Conservation (phyloP, 257 asterid species). For the Solanum pimpinellifolium region DNA sequence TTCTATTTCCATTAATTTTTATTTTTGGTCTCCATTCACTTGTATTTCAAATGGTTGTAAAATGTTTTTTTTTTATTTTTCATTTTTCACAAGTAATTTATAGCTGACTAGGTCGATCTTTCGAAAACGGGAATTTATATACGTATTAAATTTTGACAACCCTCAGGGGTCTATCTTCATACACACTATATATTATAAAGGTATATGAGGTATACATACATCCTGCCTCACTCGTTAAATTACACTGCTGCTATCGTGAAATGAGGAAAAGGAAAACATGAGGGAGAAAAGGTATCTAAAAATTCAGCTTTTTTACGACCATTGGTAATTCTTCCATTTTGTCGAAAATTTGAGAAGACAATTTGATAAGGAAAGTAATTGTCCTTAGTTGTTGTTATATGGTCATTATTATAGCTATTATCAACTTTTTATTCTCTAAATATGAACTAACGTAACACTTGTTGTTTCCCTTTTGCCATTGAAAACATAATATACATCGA, state of each 20-base stretch:
- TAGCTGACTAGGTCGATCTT: no score
- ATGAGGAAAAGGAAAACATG: no score
- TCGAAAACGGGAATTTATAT: no score
- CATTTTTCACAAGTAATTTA: background rate
- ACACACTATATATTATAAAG: no score
- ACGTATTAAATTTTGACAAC: no score
- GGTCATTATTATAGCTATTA: constrained; percentile 31
- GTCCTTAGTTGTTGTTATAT: constrained; percentile 17
- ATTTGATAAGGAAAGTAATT: constrained; percentile 41
- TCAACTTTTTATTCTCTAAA: constrained; percentile 49
- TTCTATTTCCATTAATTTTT: background rate
- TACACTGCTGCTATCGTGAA: no score
- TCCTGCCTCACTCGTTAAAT: no score
- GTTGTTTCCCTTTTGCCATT: background rate
- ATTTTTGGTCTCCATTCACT: background rate
- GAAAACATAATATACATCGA: background rate
- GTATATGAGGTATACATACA: no score
- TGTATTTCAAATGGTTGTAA: background rate
- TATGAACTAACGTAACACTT: constrained; percentile 45
- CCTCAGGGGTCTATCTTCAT: no score
- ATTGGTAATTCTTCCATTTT: constrained; percentile 51
- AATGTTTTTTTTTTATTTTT: background rate
- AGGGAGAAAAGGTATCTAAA: background rate
- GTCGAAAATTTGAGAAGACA: constrained; percentile 25
- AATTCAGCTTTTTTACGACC: constrained; percentile 27